phyloP scores from a whole-genome alignment of 2,329 filamentous ascomycete genomes.

The Pseudogymnoascus sp. region DNA sequence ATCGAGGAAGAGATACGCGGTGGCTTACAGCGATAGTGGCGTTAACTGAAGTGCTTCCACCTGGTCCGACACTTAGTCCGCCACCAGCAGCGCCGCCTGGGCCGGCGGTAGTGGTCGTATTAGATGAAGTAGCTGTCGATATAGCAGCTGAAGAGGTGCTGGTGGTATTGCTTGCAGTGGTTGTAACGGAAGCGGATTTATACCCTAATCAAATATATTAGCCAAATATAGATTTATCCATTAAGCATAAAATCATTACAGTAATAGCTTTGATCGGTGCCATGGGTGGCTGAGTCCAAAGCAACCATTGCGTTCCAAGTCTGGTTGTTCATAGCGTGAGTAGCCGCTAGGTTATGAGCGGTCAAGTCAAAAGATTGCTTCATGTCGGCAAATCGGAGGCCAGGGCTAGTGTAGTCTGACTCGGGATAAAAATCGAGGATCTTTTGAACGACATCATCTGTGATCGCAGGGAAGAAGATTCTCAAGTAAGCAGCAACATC shows the following conservation, averaged over 20 bases:
- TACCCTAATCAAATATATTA: not conserved
- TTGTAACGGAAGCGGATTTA: not conserved
- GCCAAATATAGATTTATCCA: not conserved
- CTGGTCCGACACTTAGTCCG: slow-evolving; percentile 11
- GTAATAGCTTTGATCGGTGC: slow-evolving; percentile 32
- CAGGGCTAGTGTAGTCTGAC: slow-evolving; percentile 28
- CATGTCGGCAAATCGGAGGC: slow-evolving; percentile 31
- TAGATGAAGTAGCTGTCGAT: slow-evolving; percentile 4
- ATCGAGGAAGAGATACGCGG: not conserved
- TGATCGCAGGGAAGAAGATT: slow-evolving; percentile 30
- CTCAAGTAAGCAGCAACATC: slow-evolving; percentile 28
- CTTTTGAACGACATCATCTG: slow-evolving; percentile 27
- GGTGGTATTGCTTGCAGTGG: slow-evolving; percentile 13
- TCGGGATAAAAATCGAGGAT: slow-evolving; percentile 28
- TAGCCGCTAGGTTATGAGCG: slow-evolving; percentile 29
- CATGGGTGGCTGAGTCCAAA: slow-evolving; percentile 28
- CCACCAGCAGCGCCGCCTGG: slow-evolving; percentile 13
- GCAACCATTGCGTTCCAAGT: slow-evolving; percentile 32
- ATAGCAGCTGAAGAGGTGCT: not conserved
- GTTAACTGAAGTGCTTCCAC: slow-evolving; percentile 21
- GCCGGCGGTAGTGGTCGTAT: slow-evolving; percentile 11
- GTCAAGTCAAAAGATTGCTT: slow-evolving; percentile 31
- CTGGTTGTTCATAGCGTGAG: slow-evolving; percentile 29
- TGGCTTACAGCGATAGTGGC: slow-evolving; percentile 20
- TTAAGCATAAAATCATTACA: slow-evolving; percentile 16